Conservation (phyloP, 768 basidiomycete species). For the Rhizopogon rudus region DNA sequence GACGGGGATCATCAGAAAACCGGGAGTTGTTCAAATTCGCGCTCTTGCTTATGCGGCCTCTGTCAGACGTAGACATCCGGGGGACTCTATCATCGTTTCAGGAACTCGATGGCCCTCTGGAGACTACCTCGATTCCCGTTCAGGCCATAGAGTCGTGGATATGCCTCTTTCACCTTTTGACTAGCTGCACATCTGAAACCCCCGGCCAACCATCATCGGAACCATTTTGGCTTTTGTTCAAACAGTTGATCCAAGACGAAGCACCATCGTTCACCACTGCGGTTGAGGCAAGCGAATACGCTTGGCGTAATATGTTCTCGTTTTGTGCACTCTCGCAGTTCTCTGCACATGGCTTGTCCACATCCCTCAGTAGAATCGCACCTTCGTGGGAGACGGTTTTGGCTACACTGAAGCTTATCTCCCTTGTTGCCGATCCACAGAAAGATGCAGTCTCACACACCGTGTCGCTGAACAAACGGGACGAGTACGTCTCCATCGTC, state of each 20-base stretch:
- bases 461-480: slow-evolving; percentile 46
- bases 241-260: slow-evolving; percentile 25
- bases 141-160: slow-evolving; percentile 70
- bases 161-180: slow-evolving; percentile 56
- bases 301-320: slow-evolving; percentile 69
- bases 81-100: slow-evolving; percentile 13
- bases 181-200: slow-evolving; percentile 16
- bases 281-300: slow-evolving; percentile 51
- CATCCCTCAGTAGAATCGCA: slow-evolving; percentile 35
- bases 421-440: slow-evolving; percentile 43
- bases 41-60: slow-evolving; percentile 38
- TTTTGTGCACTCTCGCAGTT: slow-evolving; percentile 79
- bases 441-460: slow-evolving; percentile 34
- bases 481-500: slow-evolving; percentile 66
- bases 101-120: slow-evolving; percentile 16
- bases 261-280: slow-evolving; percentile 24
- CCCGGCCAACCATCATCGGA: slow-evolving; percentile 12
- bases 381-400: slow-evolving; percentile 65
- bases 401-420: slow-evolving; percentile 53
- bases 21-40: slow-evolving; percentile 23
- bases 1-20: slow-evolving; percentile 23
- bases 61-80: slow-evolving; percentile 53
- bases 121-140: slow-evolving; percentile 34
- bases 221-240: slow-evolving; percentile 44
- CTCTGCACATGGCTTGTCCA: slow-evolving; percentile 46